Percentiles rank a stretch among this genome's conserved stretches.
Evolutionary conservation across 1,139 yeast species (phyloP).

Genomic region (Casaregolazyma lundiana): DNA sequence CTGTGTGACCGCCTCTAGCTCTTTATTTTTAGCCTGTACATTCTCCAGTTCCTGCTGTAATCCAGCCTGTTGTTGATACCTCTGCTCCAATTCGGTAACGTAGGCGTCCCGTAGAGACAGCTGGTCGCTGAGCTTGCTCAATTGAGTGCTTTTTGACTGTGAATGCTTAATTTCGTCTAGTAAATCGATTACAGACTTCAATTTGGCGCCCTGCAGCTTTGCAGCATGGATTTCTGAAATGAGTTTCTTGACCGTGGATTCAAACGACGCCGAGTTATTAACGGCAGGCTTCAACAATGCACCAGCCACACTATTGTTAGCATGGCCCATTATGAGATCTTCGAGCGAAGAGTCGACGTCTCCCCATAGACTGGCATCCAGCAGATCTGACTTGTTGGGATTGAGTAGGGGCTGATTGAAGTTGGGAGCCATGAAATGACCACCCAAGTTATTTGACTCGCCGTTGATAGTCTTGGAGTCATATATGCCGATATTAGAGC

Average conservation of each 20-base stretch:
- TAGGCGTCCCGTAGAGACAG: slow-evolving; percentile 23
- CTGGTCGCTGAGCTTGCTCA: slow-evolving; percentile 21
- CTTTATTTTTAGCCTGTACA: slow-evolving; percentile 1
- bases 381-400: slow-evolving; percentile 28
- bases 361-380: slow-evolving; percentile 77
- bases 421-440: not conserved
- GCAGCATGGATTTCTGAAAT: slow-evolving; percentile 46
- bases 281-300: slow-evolving; percentile 60
- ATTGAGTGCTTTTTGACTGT: slow-evolving; percentile 20
- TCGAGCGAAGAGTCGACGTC: slow-evolving; percentile 63
- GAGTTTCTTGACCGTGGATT: slow-evolving; percentile 42
- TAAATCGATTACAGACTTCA: slow-evolving; percentile 41
- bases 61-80: not conserved
- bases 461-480: slow-evolving; percentile 1
- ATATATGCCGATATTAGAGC: not conserved
- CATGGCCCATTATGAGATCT: slow-evolving; percentile 53
- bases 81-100: slow-evolving; percentile 22
- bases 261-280: slow-evolving; percentile 51
- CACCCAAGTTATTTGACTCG: not conserved
- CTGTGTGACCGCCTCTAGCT: slow-evolving; percentile 11
- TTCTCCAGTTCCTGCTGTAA: slow-evolving; percentile 12
- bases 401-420: not conserved
- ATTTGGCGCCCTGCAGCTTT: slow-evolving; percentile 41
- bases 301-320: slow-evolving; percentile 54
- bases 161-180: slow-evolving; percentile 28